Base-by-base conservation (phyloP, 1,284 basidiomycete species). In the Coriolopsis trogii region DNA sequence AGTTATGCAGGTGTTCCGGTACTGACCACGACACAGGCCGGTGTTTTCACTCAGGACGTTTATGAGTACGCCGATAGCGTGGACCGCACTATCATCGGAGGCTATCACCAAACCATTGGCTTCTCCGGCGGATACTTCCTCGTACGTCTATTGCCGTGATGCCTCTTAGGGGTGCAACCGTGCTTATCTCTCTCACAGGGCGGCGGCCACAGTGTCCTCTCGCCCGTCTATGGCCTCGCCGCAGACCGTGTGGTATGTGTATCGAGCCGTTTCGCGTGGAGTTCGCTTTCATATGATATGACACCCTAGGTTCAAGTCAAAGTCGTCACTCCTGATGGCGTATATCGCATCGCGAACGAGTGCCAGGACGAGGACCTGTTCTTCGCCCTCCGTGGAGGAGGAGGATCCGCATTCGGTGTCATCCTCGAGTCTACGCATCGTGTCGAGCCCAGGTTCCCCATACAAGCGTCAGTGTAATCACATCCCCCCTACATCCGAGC, bases 201-300 rank as follows among this genome's bases (percentile, higher is more conserved):
- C n/a, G 79, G 79, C 13, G 79, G 80, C 1, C 78, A 80, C 55
- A 70, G 75, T 21, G 64, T 75, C 15, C 58, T 79, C 6, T 67
- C 67, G 3, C 69, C 68, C 3, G 63, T 69, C 6, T 65, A 67
- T 49, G 71, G 70, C 6, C 56, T 73, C 16, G 71, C 66, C 67
- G 50, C 73, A 51, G 77, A 79, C 57, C 69, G 74, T 30, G 73
- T 74, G 8, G 60, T 64, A 41, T 43, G 51, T 44, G 12, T n/a
- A 8, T 0, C 9, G 6, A 24, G 4, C 13, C 6, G 8, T 23
- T 12, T 20, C 20, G 23, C 18, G 12, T 6, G 7, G 8, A 3
- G 7, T 8, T 3, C 9, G n/a, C 8, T 36, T 24, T 16, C 21
- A 15, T 16, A 1, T 23, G 15, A 4, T 3, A 24, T 16, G 3